Base-by-base conservation (phyloP, 306 rosid species). In the Malus fusca region DNA sequence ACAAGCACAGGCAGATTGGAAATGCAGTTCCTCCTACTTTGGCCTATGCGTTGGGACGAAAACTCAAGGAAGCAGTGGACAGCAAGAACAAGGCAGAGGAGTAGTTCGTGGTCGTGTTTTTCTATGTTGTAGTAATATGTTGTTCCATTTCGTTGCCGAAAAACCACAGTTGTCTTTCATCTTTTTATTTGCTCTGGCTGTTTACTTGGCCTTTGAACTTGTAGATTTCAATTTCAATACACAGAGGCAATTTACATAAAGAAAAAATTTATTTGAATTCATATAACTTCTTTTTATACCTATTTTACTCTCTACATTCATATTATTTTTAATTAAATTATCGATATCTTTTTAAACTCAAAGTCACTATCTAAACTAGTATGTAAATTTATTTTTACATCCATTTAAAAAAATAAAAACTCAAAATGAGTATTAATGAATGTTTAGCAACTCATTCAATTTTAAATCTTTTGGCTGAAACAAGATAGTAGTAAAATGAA, bases 21-120 rank as follows among this genome's bases (percentile, higher is more conserved):
- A 95, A 95, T 81, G 99, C 99, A 31, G 99, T 95, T 60, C 99
- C 99, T 82, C 98, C 99, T 56, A 90, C 98, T 37, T 63, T 92
- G 69, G 99, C 99, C 60, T 88, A 82, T 75, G 99, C 99, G 21
- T 77, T 95, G 22, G 97, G 97, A 21, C 77, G 84, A 72, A 92
- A 88, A 64, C 97, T 95, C 76, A 92, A 90, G 83, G 93, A 92
- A 77, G 97, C 96, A 35, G 56, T 90, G 21, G 85, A 87, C 35
- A 82, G 77, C 12, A 85, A 87, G 85, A 73, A 71, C 40, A 26
- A 56, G 63, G 63, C 28, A 44, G 30, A 61, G 15, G 46, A 74
- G 69, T n/a, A 10, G 69, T 51, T 59, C 1, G 17, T 14, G 17
- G 31, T 61, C 31, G 33, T 61, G 30, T 26, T 25, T 28, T 48